phyloP scores from a whole-genome alignment of 192 early-diverging fungal species.

The Coemansia nantahalensis region DNA sequence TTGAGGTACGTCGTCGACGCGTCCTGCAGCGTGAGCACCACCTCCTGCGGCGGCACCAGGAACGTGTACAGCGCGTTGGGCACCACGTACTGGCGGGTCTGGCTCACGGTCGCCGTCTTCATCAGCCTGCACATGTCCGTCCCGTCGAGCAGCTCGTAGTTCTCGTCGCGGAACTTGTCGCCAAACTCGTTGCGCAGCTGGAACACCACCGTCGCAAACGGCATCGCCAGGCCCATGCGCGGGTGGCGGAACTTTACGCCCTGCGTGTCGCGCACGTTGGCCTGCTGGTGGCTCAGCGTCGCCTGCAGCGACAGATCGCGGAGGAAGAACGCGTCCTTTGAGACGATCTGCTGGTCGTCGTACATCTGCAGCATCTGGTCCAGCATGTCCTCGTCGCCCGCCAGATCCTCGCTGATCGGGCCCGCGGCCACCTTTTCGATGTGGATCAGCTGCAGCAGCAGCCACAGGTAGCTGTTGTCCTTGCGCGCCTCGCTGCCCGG shows the following conservation, averaged over 20 bases:
- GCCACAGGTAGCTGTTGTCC: conserved; percentile 74
- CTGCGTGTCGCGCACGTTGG: conserved; percentile 57
- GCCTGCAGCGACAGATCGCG: conserved; percentile 74
- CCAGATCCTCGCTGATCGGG: conserved; percentile 63
- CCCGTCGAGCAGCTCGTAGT: conserved; percentile 29
- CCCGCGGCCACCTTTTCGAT: conserved; percentile 63
- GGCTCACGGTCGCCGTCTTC: conserved; percentile 47
- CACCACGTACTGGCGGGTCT: conserved; percentile 44
- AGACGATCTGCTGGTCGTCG: conserved; percentile 71
- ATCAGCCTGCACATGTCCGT: conserved; percentile 22
- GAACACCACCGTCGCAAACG: conserved; percentile 50
- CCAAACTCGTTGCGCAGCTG: conserved; percentile 42
- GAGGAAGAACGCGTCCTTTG: conserved; percentile 69
- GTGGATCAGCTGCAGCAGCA: conserved; percentile 68
- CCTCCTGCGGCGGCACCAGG: conserved; percentile 43
- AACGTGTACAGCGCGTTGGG: conserved; percentile 47
- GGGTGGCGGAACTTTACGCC: conserved; percentile 76
- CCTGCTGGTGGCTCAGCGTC: conserved; percentile 64
- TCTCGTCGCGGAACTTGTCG: conserved; percentile 38
- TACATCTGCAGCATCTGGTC: conserved; percentile 68
- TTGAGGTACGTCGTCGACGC: conserved; percentile 55
- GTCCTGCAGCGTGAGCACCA: conserved; percentile 29
- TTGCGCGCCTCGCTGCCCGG: conserved; percentile 49
- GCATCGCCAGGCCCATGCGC: conserved; percentile 60
- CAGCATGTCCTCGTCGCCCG: conserved; percentile 68